Evolutionary conservation across 345 rosid genomes (phyloP).

Genomic region (Mangifera indica): DNA sequence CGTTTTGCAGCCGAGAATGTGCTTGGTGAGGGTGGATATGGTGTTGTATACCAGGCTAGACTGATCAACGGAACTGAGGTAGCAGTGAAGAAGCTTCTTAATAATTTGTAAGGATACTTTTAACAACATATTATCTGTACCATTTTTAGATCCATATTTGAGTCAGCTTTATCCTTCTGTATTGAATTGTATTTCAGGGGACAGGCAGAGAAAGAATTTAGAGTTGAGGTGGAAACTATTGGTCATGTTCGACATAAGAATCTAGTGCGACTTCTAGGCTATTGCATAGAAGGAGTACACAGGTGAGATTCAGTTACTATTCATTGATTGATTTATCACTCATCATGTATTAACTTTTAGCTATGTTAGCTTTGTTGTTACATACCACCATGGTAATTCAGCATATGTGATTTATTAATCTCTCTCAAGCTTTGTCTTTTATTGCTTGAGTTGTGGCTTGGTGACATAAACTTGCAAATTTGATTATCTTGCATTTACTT

Average conservation of each 20-base stretch:
- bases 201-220: constrained; percentile 95
- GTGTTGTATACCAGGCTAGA: constrained; percentile 82
- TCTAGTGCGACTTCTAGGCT: constrained; percentile 91
- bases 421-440: neutral
- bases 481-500: constrained; percentile 19
- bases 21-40: constrained; percentile 98
- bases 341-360: neutral
- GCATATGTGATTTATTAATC: neutral
- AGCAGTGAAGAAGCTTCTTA: constrained; percentile 95
- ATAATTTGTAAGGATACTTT: constrained; percentile 69
- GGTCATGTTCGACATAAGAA: constrained; percentile 97
- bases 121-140: neutral
- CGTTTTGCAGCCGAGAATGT: constrained; percentile 77
- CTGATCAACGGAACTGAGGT: constrained; percentile 90
- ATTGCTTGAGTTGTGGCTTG: constrained; percentile 9
- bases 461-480: neutral
- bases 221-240: constrained; percentile 97
- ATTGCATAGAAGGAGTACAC: constrained; percentile 89
- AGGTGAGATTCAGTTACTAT: constrained; percentile 43
- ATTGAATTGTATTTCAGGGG: constrained; percentile 60
- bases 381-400: neutral
- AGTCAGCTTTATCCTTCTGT: constrained; percentile 14
- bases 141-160: constrained; percentile 7
- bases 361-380: neutral
- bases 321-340: neutral